phyloP scores from a whole-genome alignment of 2,329 filamentous ascomycete species.

The Verticillium dahliae region DNA sequence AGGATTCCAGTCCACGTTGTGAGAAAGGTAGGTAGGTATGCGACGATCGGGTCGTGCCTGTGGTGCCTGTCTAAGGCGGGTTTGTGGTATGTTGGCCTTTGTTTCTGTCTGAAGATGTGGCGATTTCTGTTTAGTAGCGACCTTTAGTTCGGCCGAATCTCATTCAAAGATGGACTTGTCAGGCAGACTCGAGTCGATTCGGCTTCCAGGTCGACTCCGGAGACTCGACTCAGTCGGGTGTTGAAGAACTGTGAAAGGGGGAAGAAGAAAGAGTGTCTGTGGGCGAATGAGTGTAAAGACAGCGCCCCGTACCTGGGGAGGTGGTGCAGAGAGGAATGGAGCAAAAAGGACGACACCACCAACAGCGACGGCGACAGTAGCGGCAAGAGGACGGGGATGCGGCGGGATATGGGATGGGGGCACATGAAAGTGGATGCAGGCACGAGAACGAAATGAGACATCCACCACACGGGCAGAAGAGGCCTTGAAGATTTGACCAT shows the following conservation, averaged over 20 bases:
- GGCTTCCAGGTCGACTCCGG: conserved; percentile 4
- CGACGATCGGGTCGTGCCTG: not conserved
- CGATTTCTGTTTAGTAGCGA: not conserved
- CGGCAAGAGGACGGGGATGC: not conserved
- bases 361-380: conserved; percentile 8
- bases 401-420: not conserved
- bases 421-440: not conserved
- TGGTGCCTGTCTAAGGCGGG: conserved; percentile 3
- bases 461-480: not conserved
- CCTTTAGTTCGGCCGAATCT: conserved; percentile 11
- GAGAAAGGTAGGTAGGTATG: not conserved
- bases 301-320: not conserved
- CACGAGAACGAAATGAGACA: conserved; percentile 1
- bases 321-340: conserved; percentile 2
- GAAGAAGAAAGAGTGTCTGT: conserved; percentile 2
- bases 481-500: not conserved
- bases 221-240: not conserved
- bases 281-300: not conserved
- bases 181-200: conserved; percentile 12
- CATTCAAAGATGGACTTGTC: conserved; percentile 9
- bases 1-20: not conserved
- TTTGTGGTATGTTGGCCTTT: conserved; percentile 7
- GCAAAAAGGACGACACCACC: conserved; percentile 1
- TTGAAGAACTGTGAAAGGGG: not conserved
- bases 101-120: conserved; percentile 2